Base-by-base conservation (phyloP, 371 early-diverging fungal species). In the Dinochytrium kinnereticum region DNA sequence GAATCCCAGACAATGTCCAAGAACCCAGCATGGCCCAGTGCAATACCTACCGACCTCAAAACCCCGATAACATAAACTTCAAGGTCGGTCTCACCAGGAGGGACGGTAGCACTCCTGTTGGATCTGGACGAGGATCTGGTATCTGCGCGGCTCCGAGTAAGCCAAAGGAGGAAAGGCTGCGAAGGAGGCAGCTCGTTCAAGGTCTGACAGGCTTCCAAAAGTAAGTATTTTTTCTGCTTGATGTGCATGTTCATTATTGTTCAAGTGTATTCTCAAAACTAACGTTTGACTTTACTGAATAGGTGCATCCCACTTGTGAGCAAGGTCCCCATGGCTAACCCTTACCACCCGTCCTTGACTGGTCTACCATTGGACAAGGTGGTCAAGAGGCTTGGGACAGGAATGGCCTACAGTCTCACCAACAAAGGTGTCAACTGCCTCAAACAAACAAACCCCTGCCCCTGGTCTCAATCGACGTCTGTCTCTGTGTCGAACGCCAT, bases 391-490 rank as follows among this genome's bases (percentile, higher is more conserved):
- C 57, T 57, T 10, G 57, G 57, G 15, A 57, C n/a, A 7, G 57
- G 57, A 7, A 57, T 57, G n/a, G 26, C 57, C 57, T n/a, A 26
- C 57, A n/a, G 26, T 57, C 57, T 57, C 57, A 30, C 57, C 31
- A 30, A 30, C 26, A 44, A 44, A 19, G 57, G 57, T 26, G 31
- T 57, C 57, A n/a, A 57, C 24, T 57, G 57, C 24, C 26, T 26
- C 31, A 30, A n/a, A 24, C 10, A 24, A n/a, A 24, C 13, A n/a
- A 10, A 5, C n/a, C 57, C 57, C 15, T 57, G 57, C 24, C 5
- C 24, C 26, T 57, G 57, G 57, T 26, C 26, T 26, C 57, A 57
- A 30, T 13, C 13, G 5, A n/a, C n/a, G 5, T 30, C n/a, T 10
- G 31, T 57, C 57, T 13, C 57, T 26, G 31, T 57, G 26, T 15